Percentiles rank a stretch among this genome's conserved stretches.
Conservation (phyloP, 768 basidiomycete species). For the Rubroboletus satanas region DNA sequence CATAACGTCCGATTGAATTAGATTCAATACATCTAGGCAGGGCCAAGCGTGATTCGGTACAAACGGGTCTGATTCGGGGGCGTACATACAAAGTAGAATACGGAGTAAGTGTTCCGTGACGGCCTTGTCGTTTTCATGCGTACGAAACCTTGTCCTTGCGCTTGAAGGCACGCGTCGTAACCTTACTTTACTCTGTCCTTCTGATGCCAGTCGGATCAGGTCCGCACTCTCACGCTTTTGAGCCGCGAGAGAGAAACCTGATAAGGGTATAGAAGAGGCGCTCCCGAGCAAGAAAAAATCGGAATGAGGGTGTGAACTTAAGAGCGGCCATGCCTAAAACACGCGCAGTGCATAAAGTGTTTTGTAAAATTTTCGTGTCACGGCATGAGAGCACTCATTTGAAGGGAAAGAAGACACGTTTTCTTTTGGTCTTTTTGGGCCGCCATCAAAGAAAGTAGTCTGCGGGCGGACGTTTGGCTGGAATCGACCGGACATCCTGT, state of each 20-base stretch:
- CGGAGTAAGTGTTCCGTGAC: not conserved
- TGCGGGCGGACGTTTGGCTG: slow-evolving; percentile 79
- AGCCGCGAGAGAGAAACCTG: slow-evolving; percentile 7
- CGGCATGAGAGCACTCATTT: slow-evolving; percentile 15
- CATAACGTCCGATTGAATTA: slow-evolving; percentile 9
- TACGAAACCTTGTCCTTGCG: slow-evolving; percentile 31
- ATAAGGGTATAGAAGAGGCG: slow-evolving; percentile 11
- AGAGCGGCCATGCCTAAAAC: slow-evolving; percentile 27
- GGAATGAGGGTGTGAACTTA: slow-evolving; percentile 18
- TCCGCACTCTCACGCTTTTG: slow-evolving; percentile 18
- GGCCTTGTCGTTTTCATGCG: slow-evolving; percentile 4
- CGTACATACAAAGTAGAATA: slow-evolving; percentile 1
- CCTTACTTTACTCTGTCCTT: slow-evolving; percentile 10
- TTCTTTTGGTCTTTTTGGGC: not conserved
- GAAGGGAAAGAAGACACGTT: slow-evolving; percentile 15
- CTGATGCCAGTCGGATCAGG: slow-evolving; percentile 15
- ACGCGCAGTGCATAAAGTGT: slow-evolving; percentile 18
- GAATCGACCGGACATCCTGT: slow-evolving; percentile 78
- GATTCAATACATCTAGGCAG: slow-evolving; percentile 5
- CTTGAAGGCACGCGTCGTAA: slow-evolving; percentile 23
- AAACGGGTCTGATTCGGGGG: not conserved
- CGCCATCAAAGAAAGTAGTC: slow-evolving; percentile 74
- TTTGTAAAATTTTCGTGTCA: slow-evolving; percentile 14
- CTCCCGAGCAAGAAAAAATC: slow-evolving; percentile 19
- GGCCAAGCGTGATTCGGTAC: slow-evolving; percentile 11